phyloP scores from a whole-genome alignment of 352 stramenopile species.

The Phytophthora hybrid region DNA sequence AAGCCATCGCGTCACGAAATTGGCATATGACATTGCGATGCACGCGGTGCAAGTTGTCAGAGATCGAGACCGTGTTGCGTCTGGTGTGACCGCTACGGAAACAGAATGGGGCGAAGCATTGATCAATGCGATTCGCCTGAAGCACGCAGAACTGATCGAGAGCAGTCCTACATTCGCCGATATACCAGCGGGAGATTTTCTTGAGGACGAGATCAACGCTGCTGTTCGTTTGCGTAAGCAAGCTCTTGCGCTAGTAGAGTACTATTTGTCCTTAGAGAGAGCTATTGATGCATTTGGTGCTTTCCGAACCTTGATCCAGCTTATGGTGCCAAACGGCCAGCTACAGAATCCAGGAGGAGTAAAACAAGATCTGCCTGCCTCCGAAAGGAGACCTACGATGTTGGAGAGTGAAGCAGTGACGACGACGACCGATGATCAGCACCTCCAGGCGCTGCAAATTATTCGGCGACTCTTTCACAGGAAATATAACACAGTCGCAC shows the following conservation, averaged over 20 bases:
- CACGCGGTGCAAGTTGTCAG: slow-evolving; percentile 32
- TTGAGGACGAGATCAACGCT: slow-evolving; percentile 10
- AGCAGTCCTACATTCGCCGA: slow-evolving; percentile 2
- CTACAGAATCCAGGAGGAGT: slow-evolving; percentile 28
- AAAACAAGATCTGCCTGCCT: not conserved
- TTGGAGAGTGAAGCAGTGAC: slow-evolving; percentile 9
- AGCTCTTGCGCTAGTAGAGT: slow-evolving; percentile 35
- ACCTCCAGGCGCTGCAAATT: slow-evolving; percentile 20
- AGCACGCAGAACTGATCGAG: slow-evolving; percentile 30
- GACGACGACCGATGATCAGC: slow-evolving; percentile 6
- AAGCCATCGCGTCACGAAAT: slow-evolving; percentile 45
- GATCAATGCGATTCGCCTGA: slow-evolving; percentile 43
- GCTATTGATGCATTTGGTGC: slow-evolving; percentile 42
- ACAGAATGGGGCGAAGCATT: slow-evolving; percentile 52
- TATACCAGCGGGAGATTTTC: not conserved
- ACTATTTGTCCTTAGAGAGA: slow-evolving; percentile 39
- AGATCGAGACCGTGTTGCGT: slow-evolving; percentile 20
- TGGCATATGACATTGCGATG: slow-evolving; percentile 55
- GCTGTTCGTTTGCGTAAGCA: slow-evolving; percentile 29
- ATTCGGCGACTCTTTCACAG: slow-evolving; percentile 27
- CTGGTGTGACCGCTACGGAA: slow-evolving; percentile 37
- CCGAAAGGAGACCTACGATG: not conserved
- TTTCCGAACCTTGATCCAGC: slow-evolving; percentile 57
- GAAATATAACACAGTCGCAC: slow-evolving; percentile 20
- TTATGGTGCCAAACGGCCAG: slow-evolving; percentile 65